These are phyloP conservation scores for Waltiozyma sp. DNA, from an alignment of 1,139 yeast genomes.

Conservation along the genomic window DNA sequence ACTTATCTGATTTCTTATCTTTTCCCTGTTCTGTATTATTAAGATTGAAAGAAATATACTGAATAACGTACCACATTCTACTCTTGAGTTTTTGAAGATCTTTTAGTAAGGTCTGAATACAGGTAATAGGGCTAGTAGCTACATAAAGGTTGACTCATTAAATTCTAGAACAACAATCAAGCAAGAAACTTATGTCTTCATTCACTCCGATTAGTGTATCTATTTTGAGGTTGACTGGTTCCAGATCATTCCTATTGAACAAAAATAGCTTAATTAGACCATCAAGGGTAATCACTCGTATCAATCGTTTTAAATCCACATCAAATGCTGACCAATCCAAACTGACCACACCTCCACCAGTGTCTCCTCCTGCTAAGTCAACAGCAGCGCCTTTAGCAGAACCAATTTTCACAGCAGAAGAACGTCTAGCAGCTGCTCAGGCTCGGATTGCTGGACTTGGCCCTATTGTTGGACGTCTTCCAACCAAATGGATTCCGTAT, in stretches of 20 bases:
- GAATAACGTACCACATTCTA: too few relatives aligned
- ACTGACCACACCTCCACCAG: background rate
- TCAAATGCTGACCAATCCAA: background rate
- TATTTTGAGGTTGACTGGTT: background rate
- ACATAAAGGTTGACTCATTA: too few relatives aligned
- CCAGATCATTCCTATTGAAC: background rate
- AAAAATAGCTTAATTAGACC: too few relatives aligned
- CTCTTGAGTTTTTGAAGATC: too few relatives aligned
- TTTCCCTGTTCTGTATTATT: too few relatives aligned
- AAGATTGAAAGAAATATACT: too few relatives aligned
- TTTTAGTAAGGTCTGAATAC: too few relatives aligned
- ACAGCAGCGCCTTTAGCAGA: background rate
- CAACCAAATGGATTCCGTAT: conserved; percentile 70
- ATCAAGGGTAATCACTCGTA: background rate
- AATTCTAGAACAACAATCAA: too few relatives aligned
- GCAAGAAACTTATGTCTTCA: too few relatives aligned
- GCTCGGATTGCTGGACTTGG: conserved; percentile 52
- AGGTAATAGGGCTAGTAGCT: too few relatives aligned
- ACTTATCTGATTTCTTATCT: too few relatives aligned
- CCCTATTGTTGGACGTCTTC: conserved; percentile 48
- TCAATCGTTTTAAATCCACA: background rate
- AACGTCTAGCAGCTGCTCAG: conserved; percentile 43
- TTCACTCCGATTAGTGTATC: background rate
- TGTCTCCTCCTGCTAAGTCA: background rate
- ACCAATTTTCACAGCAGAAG: conserved; percentile 36